Percentiles rank a stretch among this genome's conserved stretches.
phyloP scores from a whole-genome alignment of 139 green algal genomes.

The Monoraphidium neglectum region DNA sequence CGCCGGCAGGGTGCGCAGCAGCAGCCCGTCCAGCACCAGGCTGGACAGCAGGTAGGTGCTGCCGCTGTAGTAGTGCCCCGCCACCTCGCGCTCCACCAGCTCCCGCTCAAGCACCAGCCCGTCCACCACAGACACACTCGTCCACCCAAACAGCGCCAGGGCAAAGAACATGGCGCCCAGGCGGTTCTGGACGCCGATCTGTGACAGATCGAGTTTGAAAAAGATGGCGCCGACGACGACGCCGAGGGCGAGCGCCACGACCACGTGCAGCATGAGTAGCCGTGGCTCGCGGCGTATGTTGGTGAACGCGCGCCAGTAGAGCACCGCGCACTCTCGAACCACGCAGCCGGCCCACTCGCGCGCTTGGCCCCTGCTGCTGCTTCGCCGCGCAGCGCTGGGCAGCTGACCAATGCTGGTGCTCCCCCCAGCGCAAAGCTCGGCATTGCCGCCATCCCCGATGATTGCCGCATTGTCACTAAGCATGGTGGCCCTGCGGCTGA shows the following conservation, averaged over 20 bases:
- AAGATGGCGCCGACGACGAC: conserved; percentile 67
- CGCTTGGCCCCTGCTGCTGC: too few relatives aligned
- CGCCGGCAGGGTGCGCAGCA: conserved; percentile 69
- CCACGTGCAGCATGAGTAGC: conserved; percentile 65
- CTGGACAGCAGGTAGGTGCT: conserved; percentile 10
- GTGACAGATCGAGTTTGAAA: conserved; percentile 35
- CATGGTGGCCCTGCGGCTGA: too few relatives aligned
- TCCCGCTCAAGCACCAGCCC: conserved; percentile 58
- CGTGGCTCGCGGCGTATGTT: background rate
- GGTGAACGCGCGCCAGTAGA: conserved; percentile 3
- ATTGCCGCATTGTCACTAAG: too few relatives aligned
- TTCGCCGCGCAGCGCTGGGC: too few relatives aligned
- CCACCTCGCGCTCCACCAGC: conserved; percentile 58
- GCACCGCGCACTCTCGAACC: background rate
- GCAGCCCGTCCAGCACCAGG: conserved; percentile 62
- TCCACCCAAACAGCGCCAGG: conserved; percentile 73
- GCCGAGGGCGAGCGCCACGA: conserved; percentile 44
- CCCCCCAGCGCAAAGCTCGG: too few relatives aligned
- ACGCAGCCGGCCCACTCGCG: background rate
- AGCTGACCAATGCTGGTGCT: too few relatives aligned
- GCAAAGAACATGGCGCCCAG: conserved; percentile 78
- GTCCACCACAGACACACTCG: conserved; percentile 69
- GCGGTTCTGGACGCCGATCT: conserved; percentile 61
- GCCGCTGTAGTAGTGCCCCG: conserved; percentile 12
- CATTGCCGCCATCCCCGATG: too few relatives aligned